Evolutionary conservation across 768 basidiomycete genomes (phyloP).

Genomic region (Termitomyces sp.): DNA sequence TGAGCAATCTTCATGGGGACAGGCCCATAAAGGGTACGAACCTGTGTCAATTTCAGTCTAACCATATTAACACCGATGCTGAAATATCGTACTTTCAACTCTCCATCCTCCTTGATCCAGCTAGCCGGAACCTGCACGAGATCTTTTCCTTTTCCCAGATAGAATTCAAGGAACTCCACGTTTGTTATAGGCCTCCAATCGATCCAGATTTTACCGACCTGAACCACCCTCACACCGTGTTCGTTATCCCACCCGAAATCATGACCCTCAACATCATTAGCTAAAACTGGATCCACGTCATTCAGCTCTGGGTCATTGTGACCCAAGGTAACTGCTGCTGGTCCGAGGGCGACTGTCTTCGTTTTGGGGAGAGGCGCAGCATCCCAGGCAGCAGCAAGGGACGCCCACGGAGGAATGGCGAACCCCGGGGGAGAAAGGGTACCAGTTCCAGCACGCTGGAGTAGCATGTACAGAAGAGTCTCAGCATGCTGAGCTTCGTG

Average conservation of each 20-base stretch:
- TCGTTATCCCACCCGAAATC: slow-evolving; percentile 97
- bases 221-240: slow-evolving; percentile 57
- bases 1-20: slow-evolving; percentile 70
- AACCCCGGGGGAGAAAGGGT: slow-evolving; percentile 79
- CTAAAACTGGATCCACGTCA: slow-evolving; percentile 37
- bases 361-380: slow-evolving; percentile 36
- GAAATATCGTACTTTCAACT: slow-evolving; percentile 36
- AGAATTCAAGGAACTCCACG: slow-evolving; percentile 75
- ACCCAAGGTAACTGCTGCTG: slow-evolving; percentile 59
- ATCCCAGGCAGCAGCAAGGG: slow-evolving; percentile 45
- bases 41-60: slow-evolving; percentile 28
- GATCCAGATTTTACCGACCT: slow-evolving; percentile 67
- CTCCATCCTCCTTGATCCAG: slow-evolving; percentile 59
- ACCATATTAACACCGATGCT: not conserved
- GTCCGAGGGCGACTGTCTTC: slow-evolving; percentile 51
- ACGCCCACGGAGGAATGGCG: slow-evolving; percentile 64
- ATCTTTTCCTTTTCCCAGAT: slow-evolving; percentile 36
- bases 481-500: slow-evolving; percentile 90
- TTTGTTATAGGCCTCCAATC: slow-evolving; percentile 88
- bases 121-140: slow-evolving; percentile 58
- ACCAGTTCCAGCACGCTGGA: slow-evolving; percentile 75
- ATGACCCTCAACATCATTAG: slow-evolving; percentile 43
- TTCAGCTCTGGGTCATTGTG: slow-evolving; percentile 79
- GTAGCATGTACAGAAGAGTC: slow-evolving; percentile 92
- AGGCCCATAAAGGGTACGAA: slow-evolving; percentile 86